phyloP scores from a whole-genome alignment of 352 stramenopile genomes.

The Phytopythium helicoides region DNA sequence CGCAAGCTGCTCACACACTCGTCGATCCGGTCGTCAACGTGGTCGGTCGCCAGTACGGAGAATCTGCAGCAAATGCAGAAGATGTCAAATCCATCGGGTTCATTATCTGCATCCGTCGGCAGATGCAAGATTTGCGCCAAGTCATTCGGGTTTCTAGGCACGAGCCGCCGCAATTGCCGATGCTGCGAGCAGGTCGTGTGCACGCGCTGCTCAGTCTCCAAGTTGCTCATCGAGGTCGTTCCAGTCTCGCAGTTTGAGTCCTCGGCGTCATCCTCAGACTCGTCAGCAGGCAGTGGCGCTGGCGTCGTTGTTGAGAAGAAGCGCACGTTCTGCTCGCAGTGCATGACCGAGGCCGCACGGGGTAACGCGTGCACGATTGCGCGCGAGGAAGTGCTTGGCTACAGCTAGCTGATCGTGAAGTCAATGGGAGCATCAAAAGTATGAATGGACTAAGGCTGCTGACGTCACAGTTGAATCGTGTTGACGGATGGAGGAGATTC shows the following conservation, averaged over 20 bases:
- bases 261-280: background rate
- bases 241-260: background rate
- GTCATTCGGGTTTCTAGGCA: constrained; percentile 23
- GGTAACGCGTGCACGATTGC: constrained; percentile 26
- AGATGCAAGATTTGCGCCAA: constrained; percentile 27
- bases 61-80: background rate
- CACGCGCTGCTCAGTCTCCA: constrained; percentile 16
- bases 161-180: constrained; percentile 17
- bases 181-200: constrained; percentile 24
- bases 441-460: background rate
- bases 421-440: background rate
- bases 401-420: background rate
- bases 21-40: background rate
- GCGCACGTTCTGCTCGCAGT: constrained; percentile 30
- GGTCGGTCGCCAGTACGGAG: constrained; percentile 1
- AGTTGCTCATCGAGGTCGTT: constrained; percentile 10
- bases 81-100: background rate
- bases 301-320: constrained; percentile 22
- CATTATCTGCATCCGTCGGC: background rate
- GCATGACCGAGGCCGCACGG: constrained; percentile 19
- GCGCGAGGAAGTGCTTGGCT: constrained; percentile 15
- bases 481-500: too few species aligned
- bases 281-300: background rate
- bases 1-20: constrained; percentile 7
- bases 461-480: too few species aligned